Evolutionary conservation across 208 protist species (phyloP).

Genomic region (Acanthamoeba culbertsoni): DNA sequence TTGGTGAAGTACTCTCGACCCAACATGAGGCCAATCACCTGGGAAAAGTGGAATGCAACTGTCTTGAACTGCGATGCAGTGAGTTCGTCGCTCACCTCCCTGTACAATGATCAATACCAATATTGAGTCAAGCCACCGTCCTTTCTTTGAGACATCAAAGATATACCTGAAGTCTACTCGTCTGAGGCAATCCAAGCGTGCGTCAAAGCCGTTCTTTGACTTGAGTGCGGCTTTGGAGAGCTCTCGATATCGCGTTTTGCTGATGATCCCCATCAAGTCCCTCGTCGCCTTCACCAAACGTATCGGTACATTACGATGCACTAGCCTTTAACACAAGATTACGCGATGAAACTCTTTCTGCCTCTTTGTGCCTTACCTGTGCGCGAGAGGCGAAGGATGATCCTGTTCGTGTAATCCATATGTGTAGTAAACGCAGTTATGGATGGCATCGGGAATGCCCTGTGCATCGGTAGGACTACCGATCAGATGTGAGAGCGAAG

Average conservation of each 20-base stretch:
- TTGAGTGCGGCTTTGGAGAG: neutral
- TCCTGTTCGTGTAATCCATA: neutral
- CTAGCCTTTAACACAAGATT: neutral
- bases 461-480: neutral
- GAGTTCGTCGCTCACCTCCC: neutral
- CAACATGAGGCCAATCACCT: neutral
- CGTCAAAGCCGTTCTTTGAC: neutral
- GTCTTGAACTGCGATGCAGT: neutral
- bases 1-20: slow-evolving; percentile 27
- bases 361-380: neutral
- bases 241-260: neutral
- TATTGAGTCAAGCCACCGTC: too few relatives aligned
- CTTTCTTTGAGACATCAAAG: too few relatives aligned
- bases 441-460: slow-evolving; percentile 28
- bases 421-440: slow-evolving; percentile 22
- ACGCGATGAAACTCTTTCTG: neutral
- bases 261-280: slow-evolving; percentile 11
- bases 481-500: neutral
- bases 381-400: neutral
- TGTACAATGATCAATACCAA: too few relatives aligned
- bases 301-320: slow-evolving; percentile 18
- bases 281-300: neutral
- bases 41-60: slow-evolving; percentile 4
- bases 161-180: neutral
- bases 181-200: neutral